A percentile compares a stretch with the other conserved stretches of the same genome.
Conservation (phyloP, 768 basidiomycete species). For the Kwoniella europaea region DNA sequence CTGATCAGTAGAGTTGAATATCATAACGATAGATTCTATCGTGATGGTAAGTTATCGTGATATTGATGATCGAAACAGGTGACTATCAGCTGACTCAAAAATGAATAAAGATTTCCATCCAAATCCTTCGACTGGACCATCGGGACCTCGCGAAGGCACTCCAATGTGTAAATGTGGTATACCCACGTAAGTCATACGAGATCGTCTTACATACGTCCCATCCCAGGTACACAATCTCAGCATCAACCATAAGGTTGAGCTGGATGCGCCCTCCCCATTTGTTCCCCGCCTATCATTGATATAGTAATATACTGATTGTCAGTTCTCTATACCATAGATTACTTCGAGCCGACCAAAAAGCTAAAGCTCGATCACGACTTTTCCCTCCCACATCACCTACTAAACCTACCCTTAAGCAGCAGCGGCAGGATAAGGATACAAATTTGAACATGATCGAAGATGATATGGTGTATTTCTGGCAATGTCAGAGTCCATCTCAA, state of each 20-base stretch:
- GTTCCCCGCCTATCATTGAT: no score
- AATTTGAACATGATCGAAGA: conserved; percentile 26
- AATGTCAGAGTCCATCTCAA: conserved; percentile 52
- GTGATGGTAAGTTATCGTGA: conserved; percentile 14
- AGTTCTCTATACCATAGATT: conserved; percentile 26
- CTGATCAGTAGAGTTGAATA: no score
- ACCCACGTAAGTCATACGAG: conserved; percentile 45
- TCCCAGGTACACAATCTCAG: no score
- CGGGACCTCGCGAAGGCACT: conserved; percentile 48
- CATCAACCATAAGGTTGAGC: no score
- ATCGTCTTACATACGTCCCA: no score
- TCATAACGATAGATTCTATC: conserved; percentile 22
- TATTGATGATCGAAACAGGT: background rate
- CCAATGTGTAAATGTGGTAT: conserved; percentile 55
- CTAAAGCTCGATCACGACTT: conserved; percentile 43
- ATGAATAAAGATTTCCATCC: conserved; percentile 54
- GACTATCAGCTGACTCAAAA: conserved; percentile 2
- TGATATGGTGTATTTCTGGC: conserved; percentile 56
- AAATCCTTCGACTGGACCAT: conserved; percentile 22
- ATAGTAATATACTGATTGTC: no score
- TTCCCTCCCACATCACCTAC: conserved; percentile 4
- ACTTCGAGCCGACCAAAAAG: conserved; percentile 58
- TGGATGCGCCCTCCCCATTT: no score
- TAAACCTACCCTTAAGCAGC: background rate
- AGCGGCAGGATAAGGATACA: no score